phyloP scores from a whole-genome alignment of 1,284 basidiomycete species.

The Tetrapyrgos nigripes region DNA sequence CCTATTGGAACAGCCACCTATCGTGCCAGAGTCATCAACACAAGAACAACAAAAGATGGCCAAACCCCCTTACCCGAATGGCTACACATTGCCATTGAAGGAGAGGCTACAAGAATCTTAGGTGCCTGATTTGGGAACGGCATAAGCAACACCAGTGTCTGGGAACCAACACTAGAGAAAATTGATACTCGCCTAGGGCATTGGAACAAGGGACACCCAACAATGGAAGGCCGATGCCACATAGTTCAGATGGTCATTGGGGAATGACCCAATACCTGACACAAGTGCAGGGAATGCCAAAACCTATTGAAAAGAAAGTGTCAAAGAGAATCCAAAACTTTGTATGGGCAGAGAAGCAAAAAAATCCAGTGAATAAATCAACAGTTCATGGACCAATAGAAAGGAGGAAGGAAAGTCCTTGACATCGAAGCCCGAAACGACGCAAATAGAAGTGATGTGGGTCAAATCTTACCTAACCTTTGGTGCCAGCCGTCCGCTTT shows the following conservation, averaged over 20 bases:
- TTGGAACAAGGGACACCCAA: conserved; percentile 18
- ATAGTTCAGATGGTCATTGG: no score
- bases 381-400: no score
- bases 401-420: no score
- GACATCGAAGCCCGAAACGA: no score
- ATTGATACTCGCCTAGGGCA: conserved; percentile 18
- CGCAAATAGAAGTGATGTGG: no score
- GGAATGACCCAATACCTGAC: conserved; percentile 20
- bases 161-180: no score
- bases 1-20: conserved; percentile 19
- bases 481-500: not conserved
- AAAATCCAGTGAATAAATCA: conserved; percentile 3
- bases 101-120: no score
- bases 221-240: conserved; percentile 16
- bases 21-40: conserved; percentile 9
- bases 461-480: conserved; percentile 3
- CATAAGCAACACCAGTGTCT: conserved; percentile 15
- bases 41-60: no score
- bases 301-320: conserved; percentile 6
- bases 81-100: conserved; percentile 20
- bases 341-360: conserved; percentile 19
- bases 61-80: conserved; percentile 8
- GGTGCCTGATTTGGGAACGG: not conserved
- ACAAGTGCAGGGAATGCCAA: conserved; percentile 22
- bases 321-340: conserved; percentile 8